phyloP scores from a whole-genome alignment of 2,329 filamentous ascomycete genomes.

The Hypoxylon sp. region DNA sequence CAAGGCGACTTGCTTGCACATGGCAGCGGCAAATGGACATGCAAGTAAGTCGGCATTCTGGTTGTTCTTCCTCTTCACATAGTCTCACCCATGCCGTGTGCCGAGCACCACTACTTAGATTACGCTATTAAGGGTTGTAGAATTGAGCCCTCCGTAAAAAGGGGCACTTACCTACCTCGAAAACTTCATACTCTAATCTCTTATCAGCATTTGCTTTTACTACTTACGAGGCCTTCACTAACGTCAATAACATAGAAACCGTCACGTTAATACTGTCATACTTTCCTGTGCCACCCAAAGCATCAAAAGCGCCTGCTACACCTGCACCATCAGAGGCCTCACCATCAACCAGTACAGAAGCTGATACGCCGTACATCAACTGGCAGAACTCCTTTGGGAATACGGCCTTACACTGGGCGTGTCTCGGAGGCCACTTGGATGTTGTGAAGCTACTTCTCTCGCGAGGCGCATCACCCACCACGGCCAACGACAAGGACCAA shows the following conservation, averaged over 20 bases:
- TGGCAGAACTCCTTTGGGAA: constrained; percentile 85
- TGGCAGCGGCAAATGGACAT: constrained; percentile 92
- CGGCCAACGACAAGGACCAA: constrained; percentile 87
- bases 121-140: neutral
- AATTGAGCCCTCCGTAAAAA: neutral
- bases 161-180: neutral
- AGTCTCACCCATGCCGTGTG: neutral
- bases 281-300: constrained; percentile 49
- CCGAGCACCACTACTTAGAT: too few species aligned
- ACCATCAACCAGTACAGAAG: constrained; percentile 52
- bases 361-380: constrained; percentile 67
- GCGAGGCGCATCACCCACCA: constrained; percentile 79
- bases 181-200: neutral
- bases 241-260: constrained; percentile 52
- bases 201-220: neutral
- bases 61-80: neutral
- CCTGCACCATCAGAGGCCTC: constrained; percentile 53
- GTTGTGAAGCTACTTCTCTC: constrained; percentile 82
- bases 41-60: constrained; percentile 66
- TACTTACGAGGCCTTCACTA: neutral
- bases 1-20: constrained; percentile 88
- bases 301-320: constrained; percentile 11
- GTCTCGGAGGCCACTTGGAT: constrained; percentile 86
- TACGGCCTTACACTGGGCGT: constrained; percentile 94
- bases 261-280: constrained; percentile 60